Conservation (phyloP, 164 flowering plant species). For the Umbilicus rupestris region DNA sequence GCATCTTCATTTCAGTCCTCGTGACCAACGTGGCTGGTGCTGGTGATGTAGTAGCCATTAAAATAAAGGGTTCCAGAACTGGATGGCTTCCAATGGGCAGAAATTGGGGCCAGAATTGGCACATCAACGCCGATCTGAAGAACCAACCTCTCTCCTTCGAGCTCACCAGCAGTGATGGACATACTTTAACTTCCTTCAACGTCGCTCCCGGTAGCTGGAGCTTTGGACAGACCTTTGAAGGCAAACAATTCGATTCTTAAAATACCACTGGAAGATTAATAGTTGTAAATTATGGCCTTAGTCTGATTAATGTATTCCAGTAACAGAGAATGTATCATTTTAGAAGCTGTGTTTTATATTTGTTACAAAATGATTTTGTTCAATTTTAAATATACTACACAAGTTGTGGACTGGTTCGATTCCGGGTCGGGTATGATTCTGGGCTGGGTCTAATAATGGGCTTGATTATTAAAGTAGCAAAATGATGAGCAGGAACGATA, state of each 20-base stretch:
- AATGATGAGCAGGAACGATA: too few relatives aligned
- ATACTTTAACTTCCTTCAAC: slow-evolving; percentile 59
- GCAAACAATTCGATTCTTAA: slow-evolving; percentile 58
- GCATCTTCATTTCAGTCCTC: slow-evolving; percentile 60
- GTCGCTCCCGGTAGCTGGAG: slow-evolving; percentile 79
- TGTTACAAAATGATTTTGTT: too few relatives aligned
- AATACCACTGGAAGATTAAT: background rate
- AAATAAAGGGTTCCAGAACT: slow-evolving; percentile 79
- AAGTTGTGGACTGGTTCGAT: too few relatives aligned
- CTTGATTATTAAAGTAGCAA: too few relatives aligned
- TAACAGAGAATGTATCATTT: background rate
- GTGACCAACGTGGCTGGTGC: slow-evolving; percentile 80
- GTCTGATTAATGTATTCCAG: background rate
- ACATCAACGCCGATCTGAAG: slow-evolving; percentile 64
- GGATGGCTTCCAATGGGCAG: slow-evolving; percentile 97
- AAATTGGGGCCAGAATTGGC: slow-evolving; percentile 98
- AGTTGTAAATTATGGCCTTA: background rate
- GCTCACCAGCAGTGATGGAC: slow-evolving; percentile 60
- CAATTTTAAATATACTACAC: too few relatives aligned
- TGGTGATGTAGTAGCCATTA: slow-evolving; percentile 71
- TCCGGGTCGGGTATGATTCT: too few relatives aligned
- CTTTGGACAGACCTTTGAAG: slow-evolving; percentile 74
- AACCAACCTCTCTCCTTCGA: slow-evolving; percentile 89
- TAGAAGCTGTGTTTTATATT: background rate
- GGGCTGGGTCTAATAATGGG: too few relatives aligned